Conservation (phyloP, 2,329 filamentous ascomycete genomes). For the Ophiosphaerella narmari region DNA sequence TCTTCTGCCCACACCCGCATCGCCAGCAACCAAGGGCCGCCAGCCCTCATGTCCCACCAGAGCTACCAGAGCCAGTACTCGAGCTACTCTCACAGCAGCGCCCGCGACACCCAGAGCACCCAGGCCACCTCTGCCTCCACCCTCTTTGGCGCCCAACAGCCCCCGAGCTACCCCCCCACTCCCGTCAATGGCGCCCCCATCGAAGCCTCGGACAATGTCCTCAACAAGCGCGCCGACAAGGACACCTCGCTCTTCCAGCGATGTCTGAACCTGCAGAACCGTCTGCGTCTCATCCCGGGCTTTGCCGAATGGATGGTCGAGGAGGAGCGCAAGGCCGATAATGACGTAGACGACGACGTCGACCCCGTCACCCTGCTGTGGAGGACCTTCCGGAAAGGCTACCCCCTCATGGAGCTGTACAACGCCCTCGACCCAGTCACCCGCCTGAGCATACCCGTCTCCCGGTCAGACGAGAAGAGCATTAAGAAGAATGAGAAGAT, state of each 20-base stretch:
- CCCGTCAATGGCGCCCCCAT: conserved; percentile 63
- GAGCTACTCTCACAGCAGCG: conserved; percentile 52
- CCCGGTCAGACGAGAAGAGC: conserved; percentile 61
- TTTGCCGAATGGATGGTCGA: conserved; percentile 77
- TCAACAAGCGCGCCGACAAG: conserved; percentile 94
- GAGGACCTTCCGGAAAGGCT: conserved; percentile 81
- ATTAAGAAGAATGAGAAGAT: conserved; percentile 77
- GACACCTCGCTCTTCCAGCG: conserved; percentile 93
- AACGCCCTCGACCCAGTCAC: conserved; percentile 77
- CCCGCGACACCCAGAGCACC: conserved; percentile 54
- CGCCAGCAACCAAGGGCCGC: conserved; percentile 40
- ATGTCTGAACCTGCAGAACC: conserved; percentile 81
- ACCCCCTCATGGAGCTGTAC: conserved; percentile 85
- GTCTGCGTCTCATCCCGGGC: conserved; percentile 79
- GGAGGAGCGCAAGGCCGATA: conserved; percentile 70
- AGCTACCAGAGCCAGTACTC: conserved; percentile 54
- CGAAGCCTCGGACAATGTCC: conserved; percentile 86
- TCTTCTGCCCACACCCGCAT: conserved; percentile 36
- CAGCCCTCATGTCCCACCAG: conserved; percentile 51
- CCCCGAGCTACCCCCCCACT: conserved; percentile 40
- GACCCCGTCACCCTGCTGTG: conserved; percentile 91
- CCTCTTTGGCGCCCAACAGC: conserved; percentile 46
- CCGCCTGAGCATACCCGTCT: conserved; percentile 69
- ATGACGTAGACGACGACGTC: conserved; percentile 66
- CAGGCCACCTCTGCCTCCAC: conserved; percentile 52